Percentiles rank a stretch among this genome's conserved stretches.
phyloP scores from a whole-genome alignment of 2,329 filamentous ascomycete genomes.

The Dendrostoma leiphaemia region DNA sequence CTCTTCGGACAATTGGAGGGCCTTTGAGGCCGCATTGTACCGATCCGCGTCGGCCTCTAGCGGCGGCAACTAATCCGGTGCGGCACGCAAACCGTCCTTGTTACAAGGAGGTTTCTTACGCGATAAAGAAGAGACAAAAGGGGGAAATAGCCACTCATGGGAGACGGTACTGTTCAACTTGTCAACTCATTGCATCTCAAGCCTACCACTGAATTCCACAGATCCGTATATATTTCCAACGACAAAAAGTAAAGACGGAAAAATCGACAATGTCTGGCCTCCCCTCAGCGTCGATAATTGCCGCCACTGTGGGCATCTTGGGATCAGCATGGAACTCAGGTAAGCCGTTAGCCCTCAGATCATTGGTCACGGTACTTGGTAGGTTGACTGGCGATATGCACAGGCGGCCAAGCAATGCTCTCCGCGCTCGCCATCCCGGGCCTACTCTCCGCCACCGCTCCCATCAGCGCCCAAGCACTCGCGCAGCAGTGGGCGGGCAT shows the following conservation, averaged over 20 bases:
- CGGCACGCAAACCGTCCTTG: no score
- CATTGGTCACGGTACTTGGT: no score
- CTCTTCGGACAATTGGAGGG: constrained; percentile 13
- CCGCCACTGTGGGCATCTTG: constrained; percentile 35
- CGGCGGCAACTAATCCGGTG: not conserved
- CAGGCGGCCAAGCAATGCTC: constrained; percentile 35
- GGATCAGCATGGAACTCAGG: constrained; percentile 38
- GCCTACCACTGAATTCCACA: not conserved
- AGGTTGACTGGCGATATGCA: no score
- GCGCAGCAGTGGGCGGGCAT: constrained; percentile 36
- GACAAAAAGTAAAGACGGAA: no score
- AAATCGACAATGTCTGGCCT: constrained; percentile 13
- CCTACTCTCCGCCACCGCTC: constrained; percentile 22
- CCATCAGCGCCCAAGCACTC: constrained; percentile 27
- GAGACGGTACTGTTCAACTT: not conserved
- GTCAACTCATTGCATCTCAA: not conserved
- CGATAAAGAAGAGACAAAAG: no score
- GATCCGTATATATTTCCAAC: not conserved
- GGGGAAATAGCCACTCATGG: no score
- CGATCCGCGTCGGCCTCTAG: not conserved
- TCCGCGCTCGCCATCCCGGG: constrained; percentile 35
- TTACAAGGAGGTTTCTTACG: no score
- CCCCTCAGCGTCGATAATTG: constrained; percentile 25
- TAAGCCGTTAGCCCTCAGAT: no score
- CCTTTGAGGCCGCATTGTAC: constrained; percentile 9